Base-by-base conservation (phyloP, 192 early-diverging fungal species). In the Entomortierella chlamydospora region DNA sequence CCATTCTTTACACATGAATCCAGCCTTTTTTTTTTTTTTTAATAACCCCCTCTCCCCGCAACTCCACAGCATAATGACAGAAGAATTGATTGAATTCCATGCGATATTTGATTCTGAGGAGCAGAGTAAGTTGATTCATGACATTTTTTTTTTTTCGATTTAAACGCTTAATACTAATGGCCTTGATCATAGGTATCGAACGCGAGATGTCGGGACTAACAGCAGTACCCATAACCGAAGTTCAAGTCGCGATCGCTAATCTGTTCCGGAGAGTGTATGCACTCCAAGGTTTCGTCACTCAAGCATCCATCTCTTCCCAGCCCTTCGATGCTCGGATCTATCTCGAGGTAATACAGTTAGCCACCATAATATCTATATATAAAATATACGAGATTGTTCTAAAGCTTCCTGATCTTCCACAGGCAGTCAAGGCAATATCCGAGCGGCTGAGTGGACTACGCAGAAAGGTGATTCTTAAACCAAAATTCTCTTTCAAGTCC, bases 401-500 rank as follows among this genome's bases (percentile, higher is more conserved):
- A 20, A 12, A 47, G 12, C 45, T 47, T 41, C 45, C 29, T 34
- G 15, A 39, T 34, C 20, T 50, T 28, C 18, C 13, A 9, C 29
- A 91, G 87, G 78, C 86, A 61, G 72, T 90, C 26, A 74, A 74
- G 55, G 41, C 68, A 26, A 57, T 87, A n/a, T 81, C 59, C 17
- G 71, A 72, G 26, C 55, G 61, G 30, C 54, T 87, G 18, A 78
- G 80, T 31, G 50, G 42, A 5, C 57, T 76, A 34, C 61, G 81
- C 51, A 57, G 68, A 3, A 56, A 80, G 41, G 47, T 88, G 30
- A 69, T 74, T 18, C 89, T 88, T 12, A 89, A 85, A 51, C 69
- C 72, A n/a, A 90, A 90, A 59, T 93, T 93, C 52, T 84, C 91
- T 0, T 92, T 92, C 80, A 90, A 90, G 72, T 84, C 84, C 9